These are phyloP conservation scores for rapeseed (Brassica napus) DNA, from an alignment of 345 rosid species.

Conservation along the genomic window Da-Ae NC_063451.1:31912501-31913000, in stretches of 20 bases:
- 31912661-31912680: constrained; percentile 47
- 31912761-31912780: constrained; percentile 58
- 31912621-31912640: constrained; percentile 46
- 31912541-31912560: constrained; percentile 64
- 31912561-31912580: constrained; percentile 61
- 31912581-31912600: constrained; percentile 63
- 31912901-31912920: constrained; percentile 49
- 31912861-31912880: constrained; percentile 54
- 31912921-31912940: constrained; percentile 84
- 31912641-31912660: constrained; percentile 57
- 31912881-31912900: constrained; percentile 55
- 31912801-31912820: constrained; percentile 56
- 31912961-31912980: constrained; percentile 82
- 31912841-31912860: constrained; percentile 49
- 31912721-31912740: constrained; percentile 84
- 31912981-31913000: constrained; percentile 56
- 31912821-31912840: constrained; percentile 64
- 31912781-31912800: constrained; percentile 54
- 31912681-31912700: constrained; percentile 81
- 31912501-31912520: constrained; percentile 42
- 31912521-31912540: constrained; percentile 49
- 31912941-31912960: constrained; percentile 62
- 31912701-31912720: constrained; percentile 62
- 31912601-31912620: constrained; percentile 45
- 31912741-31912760: constrained; percentile 61